Conservation (phyloP, 176 grass and related monocot genomes). For the Oropetium thomaeum region DNA sequence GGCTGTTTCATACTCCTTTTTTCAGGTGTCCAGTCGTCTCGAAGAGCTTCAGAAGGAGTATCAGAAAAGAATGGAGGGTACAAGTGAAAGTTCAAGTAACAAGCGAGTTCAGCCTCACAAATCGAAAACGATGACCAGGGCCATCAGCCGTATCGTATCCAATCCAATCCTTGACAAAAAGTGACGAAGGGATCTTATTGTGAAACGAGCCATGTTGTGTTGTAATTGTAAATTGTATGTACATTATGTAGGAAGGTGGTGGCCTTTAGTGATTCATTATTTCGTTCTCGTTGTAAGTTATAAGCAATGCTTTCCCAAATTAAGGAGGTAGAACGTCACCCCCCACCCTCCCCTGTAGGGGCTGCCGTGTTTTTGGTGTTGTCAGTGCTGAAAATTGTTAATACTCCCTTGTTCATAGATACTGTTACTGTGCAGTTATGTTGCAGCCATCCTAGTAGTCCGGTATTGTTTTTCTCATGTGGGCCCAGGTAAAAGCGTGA, state of each 20-base stretch:
- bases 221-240: conserved; percentile 28
- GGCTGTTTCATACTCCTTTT: conserved; percentile 5
- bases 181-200: not conserved
- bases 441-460: too few relatives aligned
- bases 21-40: conserved; percentile 67
- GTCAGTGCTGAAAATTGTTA: not conserved
- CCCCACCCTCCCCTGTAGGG: not conserved
- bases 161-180: conserved; percentile 38
- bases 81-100: conserved; percentile 40
- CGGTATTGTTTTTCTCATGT: too few relatives aligned
- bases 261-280: not conserved
- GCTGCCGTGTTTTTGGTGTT: not conserved
- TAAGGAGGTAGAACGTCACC: not conserved
- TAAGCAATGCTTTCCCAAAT: not conserved
- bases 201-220: not conserved
- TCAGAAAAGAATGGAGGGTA: conserved; percentile 39
- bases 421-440: too few relatives aligned
- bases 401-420: conserved; percentile 9
- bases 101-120: conserved; percentile 46
- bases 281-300: not conserved
- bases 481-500: too few relatives aligned
- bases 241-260: conserved; percentile 6
- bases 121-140: conserved; percentile 55
- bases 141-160: conserved; percentile 32
- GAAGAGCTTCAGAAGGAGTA: conserved; percentile 69